Evolutionary conservation across 75 land plant species (phyloP).

Genomic region (Azolla pinnata): DNA sequence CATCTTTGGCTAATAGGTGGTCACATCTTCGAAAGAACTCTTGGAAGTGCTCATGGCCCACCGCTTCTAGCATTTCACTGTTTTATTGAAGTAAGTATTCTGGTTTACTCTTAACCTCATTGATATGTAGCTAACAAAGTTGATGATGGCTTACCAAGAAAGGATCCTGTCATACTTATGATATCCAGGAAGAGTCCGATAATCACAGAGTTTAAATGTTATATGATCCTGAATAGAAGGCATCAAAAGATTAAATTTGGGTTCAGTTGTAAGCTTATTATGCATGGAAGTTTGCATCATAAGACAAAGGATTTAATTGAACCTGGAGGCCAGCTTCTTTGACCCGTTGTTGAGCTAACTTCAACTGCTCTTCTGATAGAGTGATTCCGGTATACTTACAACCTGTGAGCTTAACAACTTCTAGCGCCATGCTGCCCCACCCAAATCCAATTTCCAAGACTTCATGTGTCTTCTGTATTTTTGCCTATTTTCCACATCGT

Average conservation of each 20-base stretch:
- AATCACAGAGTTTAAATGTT: constrained; percentile 60
- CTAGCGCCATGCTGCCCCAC: constrained; percentile 88
- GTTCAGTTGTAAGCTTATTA: neutral
- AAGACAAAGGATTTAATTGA: neutral
- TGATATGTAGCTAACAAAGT: neutral
- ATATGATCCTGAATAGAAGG: constrained; percentile 53
- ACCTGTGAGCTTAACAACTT: constrained; percentile 73
- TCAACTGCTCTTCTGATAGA: constrained; percentile 64
- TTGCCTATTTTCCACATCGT: constrained; percentile 34
- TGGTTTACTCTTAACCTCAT: neutral
- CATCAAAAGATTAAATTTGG: neutral
- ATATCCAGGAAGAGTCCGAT: constrained; percentile 49
- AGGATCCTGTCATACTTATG: constrained; percentile 72
- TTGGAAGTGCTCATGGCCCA: constrained; percentile 76
- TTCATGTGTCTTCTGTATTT: constrained; percentile 50
- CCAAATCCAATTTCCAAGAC: constrained; percentile 95
- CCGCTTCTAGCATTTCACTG: constrained; percentile 91
- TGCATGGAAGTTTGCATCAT: neutral
- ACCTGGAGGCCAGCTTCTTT: constrained; percentile 76
- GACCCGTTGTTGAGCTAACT: constrained; percentile 50
- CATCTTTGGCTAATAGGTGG: constrained; percentile 59
- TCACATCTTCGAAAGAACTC: constrained; percentile 77
- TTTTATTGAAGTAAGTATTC: neutral
- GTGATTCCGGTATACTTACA: constrained; percentile 92
- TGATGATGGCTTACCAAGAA: constrained; percentile 48